A percentile compares a stretch with the other conserved stretches of the same genome.
phyloP scores from a whole-genome alignment of 2,329 filamentous ascomycete genomes.

The Coleophoma crateriformis region DNA sequence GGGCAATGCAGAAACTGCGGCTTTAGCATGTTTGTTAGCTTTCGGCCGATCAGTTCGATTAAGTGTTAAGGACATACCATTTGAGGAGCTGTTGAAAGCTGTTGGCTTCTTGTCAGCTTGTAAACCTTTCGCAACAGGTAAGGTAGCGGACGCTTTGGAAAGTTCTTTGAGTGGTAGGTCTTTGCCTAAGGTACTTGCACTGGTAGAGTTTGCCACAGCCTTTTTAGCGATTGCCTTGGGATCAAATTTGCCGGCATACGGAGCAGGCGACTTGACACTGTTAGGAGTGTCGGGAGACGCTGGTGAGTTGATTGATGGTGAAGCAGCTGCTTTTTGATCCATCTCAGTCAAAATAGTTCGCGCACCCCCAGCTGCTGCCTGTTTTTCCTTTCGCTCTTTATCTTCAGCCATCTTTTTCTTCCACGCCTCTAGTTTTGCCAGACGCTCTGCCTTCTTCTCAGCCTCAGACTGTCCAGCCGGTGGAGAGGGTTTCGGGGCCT shows the following conservation, averaged over 20 bases:
- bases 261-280: constrained; percentile 44
- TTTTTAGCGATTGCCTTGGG: constrained; percentile 84
- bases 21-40: constrained; percentile 10
- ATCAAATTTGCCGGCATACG: constrained; percentile 77
- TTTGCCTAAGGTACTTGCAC: constrained; percentile 47
- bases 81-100: constrained; percentile 31
- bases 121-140: constrained; percentile 32
- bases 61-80: constrained; percentile 26
- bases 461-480: constrained; percentile 55
- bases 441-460: constrained; percentile 73
- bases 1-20: constrained; percentile 44
- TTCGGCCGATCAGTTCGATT: background rate
- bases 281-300: constrained; percentile 43
- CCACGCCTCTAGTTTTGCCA: constrained; percentile 84
- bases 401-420: constrained; percentile 79
- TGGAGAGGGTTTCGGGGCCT: constrained; percentile 49
- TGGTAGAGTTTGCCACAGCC: constrained; percentile 52
- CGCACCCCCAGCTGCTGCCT: constrained; percentile 59
- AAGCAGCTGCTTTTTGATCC: constrained; percentile 58
- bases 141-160: constrained; percentile 36
- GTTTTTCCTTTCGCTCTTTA: constrained; percentile 66
- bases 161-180: constrained; percentile 45
- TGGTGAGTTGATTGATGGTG: constrained; percentile 38
- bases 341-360: constrained; percentile 67
- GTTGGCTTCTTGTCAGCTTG: constrained; percentile 37